Conservation (phyloP, 208 protist species). For the Leishmania martiniquensis region DNA sequence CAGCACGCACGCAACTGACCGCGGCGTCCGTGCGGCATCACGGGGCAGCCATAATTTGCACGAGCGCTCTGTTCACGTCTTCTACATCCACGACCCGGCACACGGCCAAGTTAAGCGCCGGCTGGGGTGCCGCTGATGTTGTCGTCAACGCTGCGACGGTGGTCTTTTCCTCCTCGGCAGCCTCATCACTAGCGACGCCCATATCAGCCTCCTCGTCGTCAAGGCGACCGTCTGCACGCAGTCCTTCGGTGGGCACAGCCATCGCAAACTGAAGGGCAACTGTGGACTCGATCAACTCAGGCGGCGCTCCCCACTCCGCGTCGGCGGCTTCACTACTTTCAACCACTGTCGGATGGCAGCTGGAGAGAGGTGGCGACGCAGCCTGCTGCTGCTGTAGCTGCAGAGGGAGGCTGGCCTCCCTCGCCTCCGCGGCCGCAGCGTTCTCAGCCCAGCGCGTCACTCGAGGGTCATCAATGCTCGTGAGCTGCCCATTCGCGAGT, state of each 20-base stretch:
- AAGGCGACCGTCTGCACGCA: constrained; percentile 3
- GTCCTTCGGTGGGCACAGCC: constrained; percentile 16
- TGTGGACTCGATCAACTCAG: constrained; percentile 20
- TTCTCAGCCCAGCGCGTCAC: constrained; percentile 21
- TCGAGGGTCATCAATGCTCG: constrained; percentile 18
- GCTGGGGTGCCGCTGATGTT: neutral
- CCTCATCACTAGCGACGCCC: neutral
- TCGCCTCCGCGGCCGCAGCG: neutral
- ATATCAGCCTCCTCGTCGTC: neutral
- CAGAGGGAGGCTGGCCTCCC: neutral
- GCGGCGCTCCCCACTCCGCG: neutral
- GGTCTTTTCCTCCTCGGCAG: neutral
- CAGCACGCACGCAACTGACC: neutral
- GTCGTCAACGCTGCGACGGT: neutral
- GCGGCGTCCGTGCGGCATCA: neutral
- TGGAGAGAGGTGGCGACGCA: neutral
- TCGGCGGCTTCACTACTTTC: neutral
- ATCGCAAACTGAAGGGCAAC: constrained; percentile 26
- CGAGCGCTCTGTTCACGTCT: constrained; percentile 29
- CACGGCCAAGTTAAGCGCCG: constrained; percentile 28
- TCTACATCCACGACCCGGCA: constrained; percentile 32
- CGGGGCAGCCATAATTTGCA: constrained; percentile 17
- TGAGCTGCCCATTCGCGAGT: constrained; percentile 64
- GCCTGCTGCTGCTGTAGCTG: neutral
- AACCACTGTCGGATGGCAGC: neutral